Evolutionary conservation across 83 land plant genomes (phyloP).

Genomic region (Picea abies): DNA sequence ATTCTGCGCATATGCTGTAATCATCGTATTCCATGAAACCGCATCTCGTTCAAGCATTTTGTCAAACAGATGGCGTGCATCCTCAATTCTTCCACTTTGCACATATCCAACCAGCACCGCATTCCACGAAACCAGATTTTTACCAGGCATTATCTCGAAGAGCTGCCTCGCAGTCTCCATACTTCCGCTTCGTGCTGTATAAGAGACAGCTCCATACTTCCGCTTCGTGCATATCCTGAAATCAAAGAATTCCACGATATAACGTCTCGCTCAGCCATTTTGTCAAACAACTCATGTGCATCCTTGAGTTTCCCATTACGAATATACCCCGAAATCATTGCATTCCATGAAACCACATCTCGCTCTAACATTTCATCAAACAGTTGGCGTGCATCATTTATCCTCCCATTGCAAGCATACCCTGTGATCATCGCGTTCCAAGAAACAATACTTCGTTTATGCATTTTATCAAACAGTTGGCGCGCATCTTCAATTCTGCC

Average conservation of each 20-base stretch:
- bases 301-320: background rate
- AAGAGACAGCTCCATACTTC: slow-evolving; percentile 1
- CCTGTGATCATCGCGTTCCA: slow-evolving; percentile 20
- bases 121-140: slow-evolving; percentile 9
- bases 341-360: slow-evolving; percentile 13
- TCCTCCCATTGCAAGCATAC: slow-evolving; percentile 2
- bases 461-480: slow-evolving; percentile 11
- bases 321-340: slow-evolving; percentile 9
- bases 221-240: slow-evolving; percentile 7
- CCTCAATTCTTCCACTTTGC: background rate
- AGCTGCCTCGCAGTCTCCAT: slow-evolving; percentile 7
- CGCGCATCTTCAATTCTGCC: slow-evolving; percentile 13
- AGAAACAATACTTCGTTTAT: background rate
- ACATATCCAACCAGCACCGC: slow-evolving; percentile 6
- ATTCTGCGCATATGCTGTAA: slow-evolving; percentile 8
- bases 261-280: slow-evolving; percentile 2
- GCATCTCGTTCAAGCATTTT: slow-evolving; percentile 19
- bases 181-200: background rate
- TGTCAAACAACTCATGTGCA: slow-evolving; percentile 7
- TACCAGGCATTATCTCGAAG: slow-evolving; percentile 1
- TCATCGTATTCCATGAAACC: slow-evolving; percentile 18
- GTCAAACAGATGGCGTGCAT: slow-evolving; percentile 7
- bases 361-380: slow-evolving; percentile 7
- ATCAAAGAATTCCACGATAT: slow-evolving; percentile 14
- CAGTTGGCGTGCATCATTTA: background rate